phyloP scores from a whole-genome alignment of 2,329 filamentous ascomycete genomes.

The Alternaria gansuensis region DNA sequence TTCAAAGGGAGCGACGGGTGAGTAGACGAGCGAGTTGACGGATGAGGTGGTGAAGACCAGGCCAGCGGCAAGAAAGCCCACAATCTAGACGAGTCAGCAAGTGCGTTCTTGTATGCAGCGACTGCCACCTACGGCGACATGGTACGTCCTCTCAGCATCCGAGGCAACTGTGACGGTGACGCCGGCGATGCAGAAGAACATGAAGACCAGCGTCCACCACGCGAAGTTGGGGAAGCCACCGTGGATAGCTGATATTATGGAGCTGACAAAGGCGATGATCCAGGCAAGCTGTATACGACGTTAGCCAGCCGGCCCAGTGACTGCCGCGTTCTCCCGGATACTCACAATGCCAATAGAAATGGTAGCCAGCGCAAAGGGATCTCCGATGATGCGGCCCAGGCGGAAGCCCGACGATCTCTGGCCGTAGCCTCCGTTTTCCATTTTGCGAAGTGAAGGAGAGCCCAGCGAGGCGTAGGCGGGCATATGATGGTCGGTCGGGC shows the following conservation, averaged over 20 bases:
- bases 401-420: slow-evolving; percentile 65
- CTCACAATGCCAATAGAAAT: slow-evolving; percentile 90
- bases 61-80: slow-evolving; percentile 84
- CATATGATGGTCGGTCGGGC: slow-evolving; percentile 70
- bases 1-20: slow-evolving; percentile 74
- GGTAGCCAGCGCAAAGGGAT: slow-evolving; percentile 94
- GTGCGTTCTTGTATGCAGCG: slow-evolving; percentile 6
- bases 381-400: slow-evolving; percentile 89
- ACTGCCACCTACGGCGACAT: slow-evolving; percentile 72
- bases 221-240: slow-evolving; percentile 80
- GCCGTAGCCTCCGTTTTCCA: slow-evolving; percentile 70
- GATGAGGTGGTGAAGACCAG: slow-evolving; percentile 86
- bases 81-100: slow-evolving; percentile 64
- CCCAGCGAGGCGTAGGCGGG: slow-evolving; percentile 76
- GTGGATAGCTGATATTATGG: slow-evolving; percentile 73
- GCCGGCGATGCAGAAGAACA: slow-evolving; percentile 81
- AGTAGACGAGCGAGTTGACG: slow-evolving; percentile 87
- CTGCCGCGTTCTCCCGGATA: slow-evolving; percentile 33
- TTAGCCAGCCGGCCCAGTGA: slow-evolving; percentile 29
- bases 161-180: slow-evolving; percentile 84
- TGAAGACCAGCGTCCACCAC: slow-evolving; percentile 92
- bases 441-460: slow-evolving; percentile 80
- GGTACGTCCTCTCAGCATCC: slow-evolving; percentile 85
- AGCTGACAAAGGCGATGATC: slow-evolving; percentile 89
- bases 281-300: slow-evolving; percentile 78